A percentile compares a stretch with the other conserved stretches of the same genome.
These are phyloP conservation scores for Stagonosporopsis cucurbitacearum DNA, from an alignment of 2,329 filamentous ascomycete genomes.

Conservation along the genomic window DNA sequence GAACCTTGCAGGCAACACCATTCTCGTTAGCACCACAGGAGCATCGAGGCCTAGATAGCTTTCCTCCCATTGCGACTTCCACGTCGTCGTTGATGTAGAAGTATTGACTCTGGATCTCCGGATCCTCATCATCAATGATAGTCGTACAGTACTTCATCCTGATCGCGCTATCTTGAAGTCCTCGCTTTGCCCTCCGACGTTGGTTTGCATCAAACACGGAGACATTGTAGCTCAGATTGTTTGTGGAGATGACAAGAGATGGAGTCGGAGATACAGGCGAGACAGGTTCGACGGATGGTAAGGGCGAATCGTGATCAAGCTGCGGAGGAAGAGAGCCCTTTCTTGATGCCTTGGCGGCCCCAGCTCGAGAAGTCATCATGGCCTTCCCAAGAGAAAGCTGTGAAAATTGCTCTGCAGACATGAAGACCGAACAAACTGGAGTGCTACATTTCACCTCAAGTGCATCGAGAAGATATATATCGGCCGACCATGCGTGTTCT, in stretches of 20 bases:
- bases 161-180: constrained; percentile 44
- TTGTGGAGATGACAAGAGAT: constrained; percentile 43
- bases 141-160: constrained; percentile 46
- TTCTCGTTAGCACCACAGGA: constrained; percentile 45
- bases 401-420: constrained; percentile 47
- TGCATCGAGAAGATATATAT: constrained; percentile 42
- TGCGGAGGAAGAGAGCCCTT: constrained; percentile 24
- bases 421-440: constrained; percentile 31
- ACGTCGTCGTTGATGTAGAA: constrained; percentile 49
- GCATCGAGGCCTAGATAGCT: constrained; percentile 36
- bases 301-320: constrained; percentile 31
- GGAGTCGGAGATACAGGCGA: constrained; percentile 37
- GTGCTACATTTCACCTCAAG: constrained; percentile 22
- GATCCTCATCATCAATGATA: constrained; percentile 30
- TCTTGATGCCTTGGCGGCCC: constrained; percentile 40
- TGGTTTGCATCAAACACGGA: constrained; percentile 40
- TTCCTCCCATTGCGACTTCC: constrained; percentile 41
- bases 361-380: constrained; percentile 49
- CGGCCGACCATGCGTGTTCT: constrained; percentile 19
- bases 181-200: constrained; percentile 40
- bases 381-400: constrained; percentile 46
- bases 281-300: constrained; percentile 30
- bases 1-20: constrained; percentile 45
- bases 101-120: constrained; percentile 31
- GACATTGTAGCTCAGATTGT: constrained; percentile 45